phyloP scores from a whole-genome alignment of 108 stramenopile species.

The Cyclotella atomus region DNA sequence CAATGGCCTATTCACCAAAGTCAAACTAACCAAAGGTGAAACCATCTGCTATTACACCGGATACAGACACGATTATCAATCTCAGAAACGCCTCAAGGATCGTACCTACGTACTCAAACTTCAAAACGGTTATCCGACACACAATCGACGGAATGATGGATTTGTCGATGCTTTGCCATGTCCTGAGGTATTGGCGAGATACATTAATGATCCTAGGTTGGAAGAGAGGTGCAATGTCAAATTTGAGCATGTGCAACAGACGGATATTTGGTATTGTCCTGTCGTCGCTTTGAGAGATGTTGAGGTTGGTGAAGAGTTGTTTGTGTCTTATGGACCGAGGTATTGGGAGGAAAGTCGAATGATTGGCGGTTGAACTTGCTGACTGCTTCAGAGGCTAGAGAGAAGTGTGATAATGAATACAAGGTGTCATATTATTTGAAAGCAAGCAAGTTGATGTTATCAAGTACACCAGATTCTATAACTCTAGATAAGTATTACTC shows the following conservation, averaged over 20 bases:
- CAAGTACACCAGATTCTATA: no score
- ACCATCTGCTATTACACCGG: constrained; percentile 40
- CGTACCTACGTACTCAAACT: constrained; percentile 38
- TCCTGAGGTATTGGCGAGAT: constrained; percentile 36
- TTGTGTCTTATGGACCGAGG: constrained; percentile 67
- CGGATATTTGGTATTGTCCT: constrained; percentile 46
- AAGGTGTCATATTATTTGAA: not conserved
- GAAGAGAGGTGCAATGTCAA: constrained; percentile 42
- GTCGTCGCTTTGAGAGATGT: constrained; percentile 73
- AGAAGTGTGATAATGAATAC: not conserved
- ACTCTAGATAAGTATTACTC: no score
- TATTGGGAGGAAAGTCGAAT: constrained; percentile 40
- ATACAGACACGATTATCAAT: constrained; percentile 49
- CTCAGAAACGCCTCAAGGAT: constrained; percentile 37
- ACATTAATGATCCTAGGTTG: constrained; percentile 34
- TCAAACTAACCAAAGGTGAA: constrained; percentile 24
- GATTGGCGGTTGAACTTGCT: constrained; percentile 21
- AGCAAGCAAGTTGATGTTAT: no score
- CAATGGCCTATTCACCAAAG: constrained; percentile 35
- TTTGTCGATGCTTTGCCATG: constrained; percentile 41
- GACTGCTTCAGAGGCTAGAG: not conserved
- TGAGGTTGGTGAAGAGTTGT: constrained; percentile 73
- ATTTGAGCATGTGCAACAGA: constrained; percentile 39
- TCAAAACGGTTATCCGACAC: constrained; percentile 45
- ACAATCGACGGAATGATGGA: constrained; percentile 39